Evolutionary conservation across 2,329 filamentous ascomycete species (phyloP).

Genomic region (Albophoma yamanashiensis): DNA sequence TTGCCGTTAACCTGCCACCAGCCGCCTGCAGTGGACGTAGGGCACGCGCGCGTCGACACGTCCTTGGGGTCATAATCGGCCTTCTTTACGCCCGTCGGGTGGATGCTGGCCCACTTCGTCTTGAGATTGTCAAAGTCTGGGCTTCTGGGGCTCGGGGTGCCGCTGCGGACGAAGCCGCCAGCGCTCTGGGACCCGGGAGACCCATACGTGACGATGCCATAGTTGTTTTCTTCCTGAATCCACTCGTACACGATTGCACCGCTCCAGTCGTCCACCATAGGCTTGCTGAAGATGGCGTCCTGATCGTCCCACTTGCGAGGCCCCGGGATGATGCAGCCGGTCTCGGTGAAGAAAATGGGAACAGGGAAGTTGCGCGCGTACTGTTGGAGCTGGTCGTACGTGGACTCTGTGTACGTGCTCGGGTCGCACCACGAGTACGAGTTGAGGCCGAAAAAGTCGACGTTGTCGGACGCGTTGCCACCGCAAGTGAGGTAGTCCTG

Average conservation of each 20-base stretch:
- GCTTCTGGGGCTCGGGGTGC: slow-evolving; percentile 59
- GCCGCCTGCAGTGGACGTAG: slow-evolving; percentile 52
- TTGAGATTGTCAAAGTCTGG: slow-evolving; percentile 75
- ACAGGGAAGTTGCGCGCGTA: slow-evolving; percentile 62
- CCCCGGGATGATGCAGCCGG: slow-evolving; percentile 61
- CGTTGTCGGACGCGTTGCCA: slow-evolving; percentile 51
- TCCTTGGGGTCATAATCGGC: slow-evolving; percentile 53
- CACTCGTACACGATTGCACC: slow-evolving; percentile 84
- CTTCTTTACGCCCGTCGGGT: slow-evolving; percentile 56
- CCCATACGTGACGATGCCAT: slow-evolving; percentile 72
- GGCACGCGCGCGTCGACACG: slow-evolving; percentile 57
- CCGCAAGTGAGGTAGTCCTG: slow-evolving; percentile 72
- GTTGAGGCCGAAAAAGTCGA: slow-evolving; percentile 82
- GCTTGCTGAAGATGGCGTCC: slow-evolving; percentile 59
- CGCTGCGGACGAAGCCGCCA: slow-evolving; percentile 59
- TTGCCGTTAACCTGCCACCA: slow-evolving; percentile 77
- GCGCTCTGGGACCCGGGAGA: slow-evolving; percentile 29
- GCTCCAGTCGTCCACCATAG: slow-evolving; percentile 63
- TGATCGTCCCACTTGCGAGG: slow-evolving; percentile 63
- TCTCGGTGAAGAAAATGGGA: slow-evolving; percentile 87
- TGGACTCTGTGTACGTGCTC: slow-evolving; percentile 47
- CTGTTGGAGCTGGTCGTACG: slow-evolving; percentile 57
- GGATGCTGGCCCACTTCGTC: slow-evolving; percentile 62
- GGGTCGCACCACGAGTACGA: slow-evolving; percentile 73
- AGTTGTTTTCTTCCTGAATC: slow-evolving; percentile 76